Evolutionary conservation across 257 asterid genomes (phyloP), one percentile per base, ranked within the genome.

Genomic region (Parsonsia alboflavescens): DNA sequence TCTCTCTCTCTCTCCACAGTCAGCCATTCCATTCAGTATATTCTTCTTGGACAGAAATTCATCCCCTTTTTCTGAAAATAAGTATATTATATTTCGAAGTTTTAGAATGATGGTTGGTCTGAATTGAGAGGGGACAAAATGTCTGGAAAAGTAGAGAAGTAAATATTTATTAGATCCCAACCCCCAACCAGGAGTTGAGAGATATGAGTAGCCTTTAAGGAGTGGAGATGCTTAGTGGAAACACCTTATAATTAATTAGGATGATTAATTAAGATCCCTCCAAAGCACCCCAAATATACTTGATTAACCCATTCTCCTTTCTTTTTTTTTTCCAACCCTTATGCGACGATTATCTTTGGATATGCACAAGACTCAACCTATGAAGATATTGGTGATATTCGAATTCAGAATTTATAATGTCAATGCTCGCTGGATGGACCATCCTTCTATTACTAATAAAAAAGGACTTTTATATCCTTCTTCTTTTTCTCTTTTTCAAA

Each of bases 201-300:
- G 42, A 50, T 50, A 52, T 52, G 24, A 8, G 9, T 58, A 74
- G 70, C 79, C 28, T 76, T 73, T 56, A 64, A 70, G 73, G 73
- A 78, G 88, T 88, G 92, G 88, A 75, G 75, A 76, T 33, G 41
- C 10, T 83, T 84, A 82, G 89, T 82, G 91, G 90, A 83, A 80
- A 80, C 86, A 79, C 78, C 77, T 78, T 39, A 83, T n/a, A n/a
- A n/a, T 81, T 77, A 77, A 85, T 81, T 71, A 61, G 59, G 57
- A 52, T 33, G 41, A 79, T 77, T 64, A 76, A 46, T 62, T 79
- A 76, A 77, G 76, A 75, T 77, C 49, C 64, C 74, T 52, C 48
- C 15, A 9, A 12, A 21, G 30, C 57, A 56, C 70, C 75, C 61
- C 36, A 74, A 65, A 33, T 33, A 33, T n/a, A 3, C 62, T 56